Evolutionary conservation across 1,139 yeast genomes (phyloP).

Genomic region (Lodderomyces orthopsilosis): DNA sequence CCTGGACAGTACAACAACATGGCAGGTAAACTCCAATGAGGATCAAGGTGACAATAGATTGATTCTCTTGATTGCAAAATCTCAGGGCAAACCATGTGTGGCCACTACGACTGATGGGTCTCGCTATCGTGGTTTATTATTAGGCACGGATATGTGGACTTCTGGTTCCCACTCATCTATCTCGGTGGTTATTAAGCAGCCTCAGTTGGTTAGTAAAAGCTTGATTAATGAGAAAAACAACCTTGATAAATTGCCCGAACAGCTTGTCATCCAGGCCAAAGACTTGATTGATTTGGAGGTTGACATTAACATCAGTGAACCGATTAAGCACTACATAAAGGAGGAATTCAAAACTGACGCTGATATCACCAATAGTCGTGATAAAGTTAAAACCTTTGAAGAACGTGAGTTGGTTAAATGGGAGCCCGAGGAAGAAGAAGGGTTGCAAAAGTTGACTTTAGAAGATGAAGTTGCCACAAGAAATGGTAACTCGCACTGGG

Average conservation of each 20-base stretch:
- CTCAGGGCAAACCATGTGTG: constrained; percentile 55
- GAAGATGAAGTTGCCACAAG: constrained; percentile 23
- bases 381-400: constrained; percentile 22
- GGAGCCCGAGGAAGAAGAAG: constrained; percentile 65
- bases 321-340: constrained; percentile 11
- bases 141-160: constrained; percentile 25
- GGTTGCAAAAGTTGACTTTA: constrained; percentile 31
- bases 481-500: constrained; percentile 54
- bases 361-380: constrained; percentile 61
- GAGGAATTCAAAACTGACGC: constrained; percentile 73
- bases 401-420: constrained; percentile 81
- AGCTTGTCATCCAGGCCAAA: constrained; percentile 51
- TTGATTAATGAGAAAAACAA: constrained; percentile 33
- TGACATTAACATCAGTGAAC: constrained; percentile 35
- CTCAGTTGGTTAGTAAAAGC: constrained; percentile 29
- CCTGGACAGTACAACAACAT: background rate
- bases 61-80: constrained; percentile 46
- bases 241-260: constrained; percentile 39
- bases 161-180: constrained; percentile 27
- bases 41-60: constrained; percentile 40
- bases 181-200: constrained; percentile 54
- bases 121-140: constrained; percentile 57
- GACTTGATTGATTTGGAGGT: constrained; percentile 66
- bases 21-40: background rate
- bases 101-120: constrained; percentile 66